These are phyloP conservation scores for Liriodendron chinense DNA, from an alignment of 164 flowering plant species.

Conservation along the genomic window DNA sequence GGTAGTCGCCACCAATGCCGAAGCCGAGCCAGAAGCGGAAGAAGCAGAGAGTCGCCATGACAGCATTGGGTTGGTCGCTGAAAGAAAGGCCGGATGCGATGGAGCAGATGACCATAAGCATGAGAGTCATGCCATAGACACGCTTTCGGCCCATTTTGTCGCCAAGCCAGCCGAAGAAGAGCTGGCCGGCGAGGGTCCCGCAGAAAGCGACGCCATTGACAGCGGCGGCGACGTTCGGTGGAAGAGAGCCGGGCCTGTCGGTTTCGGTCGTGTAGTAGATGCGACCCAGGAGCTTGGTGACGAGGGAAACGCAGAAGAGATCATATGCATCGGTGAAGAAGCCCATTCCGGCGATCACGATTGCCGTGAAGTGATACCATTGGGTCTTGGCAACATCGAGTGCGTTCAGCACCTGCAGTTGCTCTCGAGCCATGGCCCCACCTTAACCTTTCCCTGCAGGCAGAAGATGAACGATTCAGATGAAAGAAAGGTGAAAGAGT, in stretches of 20 bases:
- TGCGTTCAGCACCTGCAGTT: conserved; percentile 58
- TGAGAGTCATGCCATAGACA: conserved; percentile 39
- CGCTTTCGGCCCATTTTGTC: conserved; percentile 41
- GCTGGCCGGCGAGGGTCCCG: conserved; percentile 45
- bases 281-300: conserved; percentile 43
- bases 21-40: conserved; percentile 47
- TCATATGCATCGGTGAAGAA: conserved; percentile 93
- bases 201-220: conserved; percentile 45
- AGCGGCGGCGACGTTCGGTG: conserved; percentile 38
- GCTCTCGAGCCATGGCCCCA: conserved; percentile 40
- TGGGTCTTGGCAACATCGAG: conserved; percentile 79
- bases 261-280: conserved; percentile 28
- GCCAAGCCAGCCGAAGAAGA: conserved; percentile 45
- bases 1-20: conserved; percentile 44
- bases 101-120: conserved; percentile 36
- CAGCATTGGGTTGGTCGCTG: conserved; percentile 17
- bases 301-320: conserved; percentile 78
- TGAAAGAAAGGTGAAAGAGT: background rate
- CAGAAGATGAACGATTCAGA: background rate
- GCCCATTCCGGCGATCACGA: conserved; percentile 85
- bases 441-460: background rate
- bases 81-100: conserved; percentile 43
- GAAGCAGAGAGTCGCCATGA: conserved; percentile 36
- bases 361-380: conserved; percentile 91
- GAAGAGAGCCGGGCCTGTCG: conserved; percentile 34